Base-by-base conservation (phyloP, 108 stramenopile genomes). In the Nitzschia inconspicua region DNA sequence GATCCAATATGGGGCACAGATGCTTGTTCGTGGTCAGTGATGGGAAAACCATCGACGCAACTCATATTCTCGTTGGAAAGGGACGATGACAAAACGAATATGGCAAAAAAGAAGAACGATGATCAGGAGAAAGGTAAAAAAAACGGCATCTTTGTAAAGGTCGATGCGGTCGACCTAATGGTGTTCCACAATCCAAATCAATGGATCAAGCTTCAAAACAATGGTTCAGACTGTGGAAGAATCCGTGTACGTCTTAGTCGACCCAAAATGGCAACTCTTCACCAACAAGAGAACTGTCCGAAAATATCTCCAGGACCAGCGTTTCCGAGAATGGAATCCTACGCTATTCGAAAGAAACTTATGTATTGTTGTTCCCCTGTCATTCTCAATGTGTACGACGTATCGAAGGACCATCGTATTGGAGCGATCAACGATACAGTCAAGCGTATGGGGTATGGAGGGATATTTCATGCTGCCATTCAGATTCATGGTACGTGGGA, bases 401-500 rank as follows among this genome's bases (percentile, higher is more conserved):
- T 65, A 30, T 53, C 53, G 32, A 46, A 55, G 25, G 32, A 39
- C 19, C 39, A 25, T 16, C n/a, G n/a, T 23, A 55, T 65, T 4
- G 23, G 1, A 8, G 43, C 46, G n/a, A 18, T 65, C 54, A 65
- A 65, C 24, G 32, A 30, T 26, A 20, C 41, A 10, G 34, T 29
- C 10, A 55, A 65, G 50, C 13, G n/a, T 22, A 10, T 65, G 25
- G 47, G 54, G 8, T 37, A 37, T 24, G 63, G 63, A 26, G 63
- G 63, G 0, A 41, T 65, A 9, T 65, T 48, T 43, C 63, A 65
- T 27, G 47, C 40, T 16, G 63, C 63, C 4, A 48, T 65, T n/a
- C 53, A 65, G 40, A 57, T 65, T 32, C 56, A 57, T 44, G 65
- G 65, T 28, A 42, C n/a, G n/a, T n/a, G n/a, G n/a, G n/a, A n/a